These are phyloP conservation scores for Lineolata rhizophorae DNA, from an alignment of 495 filamentous ascomycete species.

Conservation along the genomic window DNA sequence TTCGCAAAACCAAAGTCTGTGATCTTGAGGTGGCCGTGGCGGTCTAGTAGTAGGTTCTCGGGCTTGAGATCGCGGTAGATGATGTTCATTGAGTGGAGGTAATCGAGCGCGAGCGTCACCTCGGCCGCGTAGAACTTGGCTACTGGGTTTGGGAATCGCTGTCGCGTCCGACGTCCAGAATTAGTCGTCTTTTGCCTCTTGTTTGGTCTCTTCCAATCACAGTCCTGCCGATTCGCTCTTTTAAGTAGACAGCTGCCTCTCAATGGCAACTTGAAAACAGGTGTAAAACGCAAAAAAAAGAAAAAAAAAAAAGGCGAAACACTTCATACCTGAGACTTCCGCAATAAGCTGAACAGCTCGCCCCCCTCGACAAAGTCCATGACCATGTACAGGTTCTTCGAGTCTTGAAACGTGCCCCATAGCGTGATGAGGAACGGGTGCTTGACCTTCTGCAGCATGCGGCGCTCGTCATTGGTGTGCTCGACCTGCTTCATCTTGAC, in stretches of 20 bases:
- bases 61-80: conserved; percentile 97
- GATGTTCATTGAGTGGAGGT: conserved; percentile 83
- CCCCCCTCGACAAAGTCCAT: conserved; percentile 99
- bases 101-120: conserved; percentile 86
- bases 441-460: conserved; percentile 84
- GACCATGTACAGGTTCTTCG: conserved; percentile 95
- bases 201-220: no score
- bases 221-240: no score
- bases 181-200: no score
- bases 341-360: conserved; percentile 82
- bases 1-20: conserved; percentile 99
- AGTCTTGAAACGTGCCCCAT: conserved; percentile 96
- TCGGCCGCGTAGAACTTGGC: conserved; percentile 98
- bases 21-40: conserved; percentile 94
- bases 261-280: no score
- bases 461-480: conserved; percentile 92
- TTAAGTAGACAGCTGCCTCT: no score
- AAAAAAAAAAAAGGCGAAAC: no score
- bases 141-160: conserved; percentile 97
- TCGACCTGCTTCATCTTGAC: conserved; percentile 99
- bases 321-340: conserved; percentile 78
- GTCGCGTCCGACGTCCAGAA: no score
- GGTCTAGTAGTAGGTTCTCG: conserved; percentile 83
- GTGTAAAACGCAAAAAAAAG: background rate
- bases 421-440: conserved; percentile 94